Conservation (phyloP, 805 yeast species). For the Ogataea pilisensis region DNA sequence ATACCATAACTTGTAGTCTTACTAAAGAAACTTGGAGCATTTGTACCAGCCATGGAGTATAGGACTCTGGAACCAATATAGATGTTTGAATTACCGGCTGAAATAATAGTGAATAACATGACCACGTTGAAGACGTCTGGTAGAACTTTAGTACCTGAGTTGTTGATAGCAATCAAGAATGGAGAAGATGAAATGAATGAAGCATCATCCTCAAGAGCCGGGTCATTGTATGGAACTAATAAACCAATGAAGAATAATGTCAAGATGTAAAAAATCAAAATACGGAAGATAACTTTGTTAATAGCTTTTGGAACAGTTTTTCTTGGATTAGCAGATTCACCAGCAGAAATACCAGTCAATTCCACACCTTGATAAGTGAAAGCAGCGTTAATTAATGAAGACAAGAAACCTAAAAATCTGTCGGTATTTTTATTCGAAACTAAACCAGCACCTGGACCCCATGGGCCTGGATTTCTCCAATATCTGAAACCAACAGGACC, state of each 20-base stretch:
- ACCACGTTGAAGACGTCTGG: slow-evolving; percentile 74
- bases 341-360: slow-evolving; percentile 69
- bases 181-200: slow-evolving; percentile 59
- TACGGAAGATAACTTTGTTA: slow-evolving; percentile 63
- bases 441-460: slow-evolving; percentile 63
- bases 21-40: slow-evolving; percentile 52
- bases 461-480: slow-evolving; percentile 68
- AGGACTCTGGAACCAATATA: slow-evolving; percentile 69
- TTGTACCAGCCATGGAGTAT: slow-evolving; percentile 58
- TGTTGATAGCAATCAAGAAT: slow-evolving; percentile 65
- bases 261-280: slow-evolving; percentile 58
- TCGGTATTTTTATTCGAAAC: slow-evolving; percentile 47
- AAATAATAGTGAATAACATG: slow-evolving; percentile 58
- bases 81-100: slow-evolving; percentile 78
- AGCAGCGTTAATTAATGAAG: slow-evolving; percentile 68
- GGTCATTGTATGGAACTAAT: slow-evolving; percentile 66
- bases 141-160: slow-evolving; percentile 61
- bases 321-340: slow-evolving; percentile 68
- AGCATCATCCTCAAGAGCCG: slow-evolving; percentile 35
- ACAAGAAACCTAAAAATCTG: slow-evolving; percentile 65
- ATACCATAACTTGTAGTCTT: slow-evolving; percentile 54
- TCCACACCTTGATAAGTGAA: slow-evolving; percentile 81
- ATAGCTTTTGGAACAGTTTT: slow-evolving; percentile 70
- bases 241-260: slow-evolving; percentile 67
- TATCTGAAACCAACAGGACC: slow-evolving; percentile 78